A percentile compares a stretch with the other conserved stretches of the same genome.
Conservation (phyloP, 2,329 filamentous ascomycete genomes). For the Dactylella cylindrospora region DNA sequence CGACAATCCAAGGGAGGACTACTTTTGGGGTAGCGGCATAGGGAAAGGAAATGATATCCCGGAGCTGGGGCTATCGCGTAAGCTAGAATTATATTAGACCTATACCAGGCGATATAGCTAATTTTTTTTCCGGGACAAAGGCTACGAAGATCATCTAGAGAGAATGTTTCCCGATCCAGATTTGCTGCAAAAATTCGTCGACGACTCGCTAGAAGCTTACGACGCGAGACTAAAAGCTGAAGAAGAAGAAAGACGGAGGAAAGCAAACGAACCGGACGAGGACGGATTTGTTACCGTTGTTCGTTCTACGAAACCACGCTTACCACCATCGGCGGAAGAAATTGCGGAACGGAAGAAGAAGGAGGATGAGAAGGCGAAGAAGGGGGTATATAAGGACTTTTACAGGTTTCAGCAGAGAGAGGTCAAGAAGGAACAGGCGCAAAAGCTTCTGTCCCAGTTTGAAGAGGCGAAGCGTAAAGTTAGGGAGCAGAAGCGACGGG, state of each 20-base stretch:
- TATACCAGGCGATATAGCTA: neutral
- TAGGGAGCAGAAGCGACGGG: constrained; percentile 65
- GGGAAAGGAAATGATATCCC: constrained; percentile 58
- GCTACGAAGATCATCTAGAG: constrained; percentile 66
- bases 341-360: constrained; percentile 63
- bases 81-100: constrained; percentile 25
- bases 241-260: constrained; percentile 63
- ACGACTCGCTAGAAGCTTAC: constrained; percentile 84
- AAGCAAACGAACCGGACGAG: constrained; percentile 80
- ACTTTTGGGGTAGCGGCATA: constrained; percentile 67
- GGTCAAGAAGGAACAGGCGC: constrained; percentile 73
- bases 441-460: constrained; percentile 69
- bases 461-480: constrained; percentile 75
- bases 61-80: constrained; percentile 58
- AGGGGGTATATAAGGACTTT: constrained; percentile 67
- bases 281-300: constrained; percentile 95
- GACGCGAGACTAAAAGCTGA: constrained; percentile 68
- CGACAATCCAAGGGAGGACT: constrained; percentile 60
- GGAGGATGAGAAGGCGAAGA: constrained; percentile 65
- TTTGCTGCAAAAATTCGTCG: constrained; percentile 70
- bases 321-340: constrained; percentile 71
- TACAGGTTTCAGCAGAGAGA: constrained; percentile 83
- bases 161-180: constrained; percentile 69
- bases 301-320: constrained; percentile 69
- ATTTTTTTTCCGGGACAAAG: constrained; percentile 48